Evolutionary conservation across 805 yeast genomes (phyloP).

Genomic region (Pichia nanzhaoensis): DNA sequence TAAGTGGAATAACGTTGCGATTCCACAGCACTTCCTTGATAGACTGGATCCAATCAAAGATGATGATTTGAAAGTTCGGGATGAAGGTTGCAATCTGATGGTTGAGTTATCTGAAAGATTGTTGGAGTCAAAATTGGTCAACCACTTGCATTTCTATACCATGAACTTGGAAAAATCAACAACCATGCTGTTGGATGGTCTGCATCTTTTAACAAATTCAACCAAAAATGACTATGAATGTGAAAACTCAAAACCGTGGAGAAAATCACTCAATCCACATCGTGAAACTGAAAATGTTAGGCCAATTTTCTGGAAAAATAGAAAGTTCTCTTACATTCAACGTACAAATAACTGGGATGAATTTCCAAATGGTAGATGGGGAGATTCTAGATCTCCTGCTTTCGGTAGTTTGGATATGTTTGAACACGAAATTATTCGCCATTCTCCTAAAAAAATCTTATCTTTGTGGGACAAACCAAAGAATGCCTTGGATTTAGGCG

Average conservation of each 20-base stretch:
- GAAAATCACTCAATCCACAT: slow-evolving; percentile 77
- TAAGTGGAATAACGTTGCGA: slow-evolving; percentile 79
- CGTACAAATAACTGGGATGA: slow-evolving; percentile 96
- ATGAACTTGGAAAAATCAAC: slow-evolving; percentile 95
- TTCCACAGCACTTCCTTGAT: slow-evolving; percentile 69
- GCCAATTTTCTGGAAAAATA: slow-evolving; percentile 94
- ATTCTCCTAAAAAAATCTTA: slow-evolving; percentile 69
- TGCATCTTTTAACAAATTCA: slow-evolving; percentile 41
- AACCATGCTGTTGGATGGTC: slow-evolving; percentile 73
- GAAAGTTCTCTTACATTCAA: slow-evolving; percentile 82
- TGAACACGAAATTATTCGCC: slow-evolving; percentile 75
- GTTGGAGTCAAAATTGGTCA: slow-evolving; percentile 62
- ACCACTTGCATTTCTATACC: slow-evolving; percentile 91
- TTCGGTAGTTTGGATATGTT: slow-evolving; percentile 83
- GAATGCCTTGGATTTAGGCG: slow-evolving; percentile 49
- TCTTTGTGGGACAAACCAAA: slow-evolving; percentile 87
- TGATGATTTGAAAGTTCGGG: slow-evolving; percentile 84
- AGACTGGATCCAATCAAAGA: slow-evolving; percentile 77
- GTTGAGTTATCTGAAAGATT: slow-evolving; percentile 76
- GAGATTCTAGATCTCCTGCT: slow-evolving; percentile 96
- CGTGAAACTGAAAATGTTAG: slow-evolving; percentile 77
- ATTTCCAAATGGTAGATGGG: slow-evolving; percentile 98
- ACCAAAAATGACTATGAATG: slow-evolving; percentile 16
- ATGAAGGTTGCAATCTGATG: slow-evolving; percentile 74
- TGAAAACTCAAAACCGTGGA: slow-evolving; percentile 63